Conservation (phyloP, 164 flowering plant genomes). For the Sedum album region DNA sequence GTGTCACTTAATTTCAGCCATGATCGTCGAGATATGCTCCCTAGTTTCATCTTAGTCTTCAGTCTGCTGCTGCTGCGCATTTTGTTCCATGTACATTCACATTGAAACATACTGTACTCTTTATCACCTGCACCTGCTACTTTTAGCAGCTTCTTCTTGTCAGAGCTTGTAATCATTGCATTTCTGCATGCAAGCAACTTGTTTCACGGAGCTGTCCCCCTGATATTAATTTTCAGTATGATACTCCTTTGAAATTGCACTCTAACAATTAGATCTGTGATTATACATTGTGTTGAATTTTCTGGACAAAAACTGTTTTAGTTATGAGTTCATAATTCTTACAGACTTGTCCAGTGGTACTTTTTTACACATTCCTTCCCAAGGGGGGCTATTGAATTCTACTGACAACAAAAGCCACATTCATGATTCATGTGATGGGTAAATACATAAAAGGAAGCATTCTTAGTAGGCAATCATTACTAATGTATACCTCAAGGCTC, state of each 20-base stretch:
- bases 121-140: conserved; percentile 8
- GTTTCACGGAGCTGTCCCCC: not conserved
- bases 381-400: too few relatives aligned
- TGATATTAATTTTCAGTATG: not conserved
- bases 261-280: too few relatives aligned
- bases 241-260: not conserved
- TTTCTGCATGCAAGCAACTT: conserved; percentile 1
- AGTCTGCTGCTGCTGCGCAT: not conserved
- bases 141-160: not conserved
- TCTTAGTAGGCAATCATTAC: too few relatives aligned
- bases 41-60: not conserved
- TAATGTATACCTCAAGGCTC: too few relatives aligned
- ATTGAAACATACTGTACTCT: not conserved
- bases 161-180: conserved; percentile 6
- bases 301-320: too few relatives aligned
- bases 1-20: conserved; percentile 6
- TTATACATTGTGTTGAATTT: too few relatives aligned
- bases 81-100: not conserved
- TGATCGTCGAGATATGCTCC: conserved; percentile 9
- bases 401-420: too few relatives aligned
- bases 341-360: too few relatives aligned
- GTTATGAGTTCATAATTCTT: too few relatives aligned
- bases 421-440: too few relatives aligned
- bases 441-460: too few relatives aligned
- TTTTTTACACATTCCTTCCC: too few relatives aligned